Base-by-base conservation (phyloP, 108 stramenopile species). In the Cyclostephanos invisitatus region DNA sequence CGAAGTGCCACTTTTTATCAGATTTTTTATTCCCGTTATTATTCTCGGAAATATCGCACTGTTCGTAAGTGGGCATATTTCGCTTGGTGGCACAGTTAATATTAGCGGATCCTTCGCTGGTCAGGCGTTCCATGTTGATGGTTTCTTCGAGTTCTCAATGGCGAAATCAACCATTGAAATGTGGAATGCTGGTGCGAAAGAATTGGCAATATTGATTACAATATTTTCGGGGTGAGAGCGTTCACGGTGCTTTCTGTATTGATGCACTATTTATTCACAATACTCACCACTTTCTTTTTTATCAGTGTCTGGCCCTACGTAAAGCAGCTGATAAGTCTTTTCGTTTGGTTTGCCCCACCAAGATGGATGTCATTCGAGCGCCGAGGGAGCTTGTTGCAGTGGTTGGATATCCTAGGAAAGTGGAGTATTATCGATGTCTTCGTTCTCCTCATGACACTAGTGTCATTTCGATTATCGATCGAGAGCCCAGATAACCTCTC, bases 241-340 rank as follows among this genome's bases (percentile, higher is more conserved):
- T 91, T 91, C 80, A 87, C 86, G 14, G 90, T 91, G 61, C 84
- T 82, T 48, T 29, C 89, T n/a, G 6, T 36, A 7, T 0, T 0
- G 12, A 1, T 25, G 0, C 28, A 57, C 24, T 11, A 0, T 0
- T 9, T 17, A 1, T 57, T 28, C 0, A 6, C 27, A 12, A 17
- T 36, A 28, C 27, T 59, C 35, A 37, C 29, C 25, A 40, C 28
- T 86, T 8, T 46, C 40, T 11, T 62, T 86, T 93, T 12, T 91
- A 64, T 80, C 84, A 89, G 92, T 10, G 80, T 90, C 18, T 94
- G 92, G 92, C 92, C 92, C 22, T 94, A 94, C 77, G 83, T 87
- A 14, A 94, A 94, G 49, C 87, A 82, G 55, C 37, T 90, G 15
- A 62, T 85, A 14, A 85, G 84, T 57, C 61, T 94, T 3, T 66